Percentiles rank a stretch among this genome's conserved stretches.
Conservation (phyloP, 1,284 basidiomycete species). For the Tausonia pullulans region DNA sequence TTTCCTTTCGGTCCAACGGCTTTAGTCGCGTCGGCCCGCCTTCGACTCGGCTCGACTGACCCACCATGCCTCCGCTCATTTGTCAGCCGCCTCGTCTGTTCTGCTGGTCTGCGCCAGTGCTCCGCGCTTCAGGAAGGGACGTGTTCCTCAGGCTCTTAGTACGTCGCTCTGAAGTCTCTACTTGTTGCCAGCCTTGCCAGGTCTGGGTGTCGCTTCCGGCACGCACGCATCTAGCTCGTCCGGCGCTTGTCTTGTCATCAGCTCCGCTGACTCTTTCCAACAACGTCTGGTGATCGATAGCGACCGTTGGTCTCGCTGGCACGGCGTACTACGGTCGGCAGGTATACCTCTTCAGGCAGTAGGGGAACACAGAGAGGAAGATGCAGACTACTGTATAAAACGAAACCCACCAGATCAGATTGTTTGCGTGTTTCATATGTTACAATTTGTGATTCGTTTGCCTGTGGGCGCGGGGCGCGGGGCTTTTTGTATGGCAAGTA, state of each 20-base stretch:
- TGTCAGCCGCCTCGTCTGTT: slow-evolving; percentile 4
- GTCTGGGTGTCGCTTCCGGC: background rate
- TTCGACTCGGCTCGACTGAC: background rate
- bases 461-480: no score
- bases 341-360: slow-evolving; percentile 11
- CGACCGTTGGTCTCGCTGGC: slow-evolving; percentile 9
- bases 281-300: background rate
- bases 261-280: background rate
- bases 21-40: background rate
- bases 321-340: slow-evolving; percentile 12
- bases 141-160: slow-evolving; percentile 11
- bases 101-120: slow-evolving; percentile 4
- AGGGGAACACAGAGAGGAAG: background rate
- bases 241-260: background rate
- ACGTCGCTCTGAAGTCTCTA: background rate
- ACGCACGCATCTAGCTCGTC: background rate
- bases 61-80: background rate
- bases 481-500: background rate
- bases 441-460: background rate
- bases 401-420: background rate
- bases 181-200: background rate
- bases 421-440: background rate
- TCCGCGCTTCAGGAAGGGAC: slow-evolving; percentile 9
- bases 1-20: no score
- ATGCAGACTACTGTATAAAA: no score